Conservation (phyloP, 768 basidiomycete genomes). For the Trametopsis cervina region DNA sequence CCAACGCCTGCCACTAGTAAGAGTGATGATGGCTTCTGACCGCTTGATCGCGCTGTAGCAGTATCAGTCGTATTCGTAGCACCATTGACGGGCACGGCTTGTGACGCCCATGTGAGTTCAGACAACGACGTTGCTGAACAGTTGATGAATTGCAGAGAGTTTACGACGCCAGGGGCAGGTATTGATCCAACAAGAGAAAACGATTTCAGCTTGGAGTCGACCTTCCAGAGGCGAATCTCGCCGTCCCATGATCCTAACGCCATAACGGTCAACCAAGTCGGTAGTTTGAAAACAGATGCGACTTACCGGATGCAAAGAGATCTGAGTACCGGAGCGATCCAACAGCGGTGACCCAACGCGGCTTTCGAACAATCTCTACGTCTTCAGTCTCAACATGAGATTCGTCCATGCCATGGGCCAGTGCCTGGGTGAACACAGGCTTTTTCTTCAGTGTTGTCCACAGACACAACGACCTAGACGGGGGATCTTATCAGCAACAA, state of each 20-base stretch:
- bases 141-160: conserved; percentile 78
- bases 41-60: conserved; percentile 19
- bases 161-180: conserved; percentile 72
- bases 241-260: conserved; percentile 89
- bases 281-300: neutral
- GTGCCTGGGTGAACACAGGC: conserved; percentile 76
- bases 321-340: conserved; percentile 84
- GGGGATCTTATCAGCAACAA: neutral
- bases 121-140: neutral
- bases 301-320: conserved; percentile 78
- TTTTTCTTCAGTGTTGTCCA: conserved; percentile 95
- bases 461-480: conserved; percentile 74
- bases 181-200: conserved; percentile 65
- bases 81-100: neutral
- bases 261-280: neutral
- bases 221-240: conserved; percentile 82
- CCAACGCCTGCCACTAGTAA: conserved; percentile 77
- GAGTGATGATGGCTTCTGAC: conserved; percentile 23
- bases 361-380: conserved; percentile 57
- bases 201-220: conserved; percentile 71
- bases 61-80: neutral
- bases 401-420: conserved; percentile 85
- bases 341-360: conserved; percentile 89
- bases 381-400: conserved; percentile 68
- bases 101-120: conserved; percentile 1